phyloP scores from a whole-genome alignment of 2,329 filamentous ascomycete genomes.

The Huntiella decipiens region DNA sequence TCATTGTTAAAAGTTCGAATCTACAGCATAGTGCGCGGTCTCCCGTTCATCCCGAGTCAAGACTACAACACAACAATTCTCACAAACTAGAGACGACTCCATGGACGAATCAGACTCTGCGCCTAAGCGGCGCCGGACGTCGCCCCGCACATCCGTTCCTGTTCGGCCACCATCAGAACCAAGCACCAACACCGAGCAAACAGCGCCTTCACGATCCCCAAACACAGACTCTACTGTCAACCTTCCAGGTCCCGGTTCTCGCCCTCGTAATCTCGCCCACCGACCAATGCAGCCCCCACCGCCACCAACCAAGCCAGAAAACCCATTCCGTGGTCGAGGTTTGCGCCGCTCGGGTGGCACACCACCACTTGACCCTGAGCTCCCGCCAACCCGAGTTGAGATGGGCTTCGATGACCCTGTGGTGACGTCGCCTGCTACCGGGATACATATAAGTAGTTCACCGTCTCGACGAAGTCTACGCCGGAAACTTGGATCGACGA shows the following conservation, averaged over 20 bases:
- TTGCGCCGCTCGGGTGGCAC: constrained; percentile 13
- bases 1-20: too few relatives aligned
- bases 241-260: too few relatives aligned
- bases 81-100: neutral
- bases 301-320: neutral
- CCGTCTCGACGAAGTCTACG: constrained; percentile 3
- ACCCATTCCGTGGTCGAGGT: constrained; percentile 11
- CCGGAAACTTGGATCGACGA: constrained; percentile 20
- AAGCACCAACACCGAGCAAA: constrained; percentile 1
- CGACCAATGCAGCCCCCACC: neutral
- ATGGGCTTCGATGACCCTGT: constrained; percentile 30
- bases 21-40: too few relatives aligned
- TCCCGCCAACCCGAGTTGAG: constrained; percentile 38
- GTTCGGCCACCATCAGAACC: constrained; percentile 12
- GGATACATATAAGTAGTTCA: constrained; percentile 25
- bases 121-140: constrained; percentile 45
- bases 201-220: neutral
- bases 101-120: constrained; percentile 32
- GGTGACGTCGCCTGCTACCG: constrained; percentile 34
- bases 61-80: too few relatives aligned
- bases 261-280: too few relatives aligned
- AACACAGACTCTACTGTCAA: neutral
- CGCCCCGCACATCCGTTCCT: constrained; percentile 29
- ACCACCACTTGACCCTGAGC: constrained; percentile 26
- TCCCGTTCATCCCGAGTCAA: too few relatives aligned